Conservation (phyloP, 129 eudicot genomes). For the Deinandra increscens region DNA sequence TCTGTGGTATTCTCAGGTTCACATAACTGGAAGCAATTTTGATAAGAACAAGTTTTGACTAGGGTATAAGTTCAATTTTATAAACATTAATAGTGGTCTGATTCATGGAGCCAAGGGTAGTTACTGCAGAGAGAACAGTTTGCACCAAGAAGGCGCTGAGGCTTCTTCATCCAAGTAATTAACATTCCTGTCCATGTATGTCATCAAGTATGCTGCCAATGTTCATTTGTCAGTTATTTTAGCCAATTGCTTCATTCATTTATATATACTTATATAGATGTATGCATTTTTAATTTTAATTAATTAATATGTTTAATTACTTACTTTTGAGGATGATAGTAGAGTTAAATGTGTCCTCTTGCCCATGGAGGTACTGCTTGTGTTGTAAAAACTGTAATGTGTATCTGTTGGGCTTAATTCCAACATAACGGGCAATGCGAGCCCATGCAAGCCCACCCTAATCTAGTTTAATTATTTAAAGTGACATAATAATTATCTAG, state of each 20-base stretch:
- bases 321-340: not conserved
- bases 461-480: too few relatives aligned
- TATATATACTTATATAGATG: not conserved
- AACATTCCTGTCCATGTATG: not conserved
- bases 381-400: too few relatives aligned
- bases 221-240: conserved; percentile 19
- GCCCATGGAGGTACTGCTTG: too few relatives aligned
- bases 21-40: conserved; percentile 23
- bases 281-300: not conserved
- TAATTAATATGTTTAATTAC: not conserved
- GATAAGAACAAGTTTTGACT: conserved; percentile 17
- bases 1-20: conserved; percentile 19
- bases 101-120: conserved; percentile 43
- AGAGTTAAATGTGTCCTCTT: not conserved
- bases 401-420: too few relatives aligned
- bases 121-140: conserved; percentile 53
- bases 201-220: conserved; percentile 18
- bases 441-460: too few relatives aligned
- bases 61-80: conserved; percentile 4
- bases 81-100: too few relatives aligned
- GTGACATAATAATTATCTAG: too few relatives aligned
- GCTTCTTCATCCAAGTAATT: conserved; percentile 27
- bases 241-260: not conserved
- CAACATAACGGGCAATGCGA: too few relatives aligned
- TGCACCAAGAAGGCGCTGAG: conserved; percentile 28